Evolutionary conservation across 2,329 filamentous ascomycete species (phyloP).

Genomic region (Aciculosporium take): DNA sequence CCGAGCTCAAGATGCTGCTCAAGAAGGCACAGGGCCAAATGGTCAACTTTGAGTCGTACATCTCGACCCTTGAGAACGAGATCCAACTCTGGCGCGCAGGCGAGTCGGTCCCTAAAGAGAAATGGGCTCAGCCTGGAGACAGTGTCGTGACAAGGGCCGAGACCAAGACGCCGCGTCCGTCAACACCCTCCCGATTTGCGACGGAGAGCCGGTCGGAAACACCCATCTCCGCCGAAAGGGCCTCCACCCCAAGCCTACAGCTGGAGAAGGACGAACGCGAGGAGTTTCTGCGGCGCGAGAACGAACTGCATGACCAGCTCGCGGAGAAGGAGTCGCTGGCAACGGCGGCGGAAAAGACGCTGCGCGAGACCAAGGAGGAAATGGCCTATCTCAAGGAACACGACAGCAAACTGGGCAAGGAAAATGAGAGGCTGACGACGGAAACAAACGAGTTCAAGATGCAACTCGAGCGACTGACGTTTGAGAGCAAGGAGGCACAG

Average conservation of each 20-base stretch:
- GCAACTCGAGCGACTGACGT: slow-evolving; percentile 89
- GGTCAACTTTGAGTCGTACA: slow-evolving; percentile 77
- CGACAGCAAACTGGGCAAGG: slow-evolving; percentile 66
- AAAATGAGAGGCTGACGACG: slow-evolving; percentile 73
- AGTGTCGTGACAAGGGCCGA: slow-evolving; percentile 25
- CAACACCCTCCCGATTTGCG: slow-evolving; percentile 35
- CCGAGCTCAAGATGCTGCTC: slow-evolving; percentile 84
- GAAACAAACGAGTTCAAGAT: slow-evolving; percentile 91
- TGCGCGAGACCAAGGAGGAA: slow-evolving; percentile 78
- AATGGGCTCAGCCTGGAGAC: slow-evolving; percentile 61
- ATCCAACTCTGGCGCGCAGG: slow-evolving; percentile 77
- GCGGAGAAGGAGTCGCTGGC: slow-evolving; percentile 82
- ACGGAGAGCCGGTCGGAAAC: slow-evolving; percentile 49
- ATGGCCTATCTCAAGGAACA: slow-evolving; percentile 74
- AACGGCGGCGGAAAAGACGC: slow-evolving; percentile 61
- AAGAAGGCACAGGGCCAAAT: slow-evolving; percentile 86
- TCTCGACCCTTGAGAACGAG: slow-evolving; percentile 70
- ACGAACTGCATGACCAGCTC: slow-evolving; percentile 92
- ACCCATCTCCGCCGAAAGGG: slow-evolving; percentile 58
- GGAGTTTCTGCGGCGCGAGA: slow-evolving; percentile 87
- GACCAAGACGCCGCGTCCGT: slow-evolving; percentile 32
- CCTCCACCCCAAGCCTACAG: slow-evolving; percentile 73
- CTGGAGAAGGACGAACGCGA: slow-evolving; percentile 95
- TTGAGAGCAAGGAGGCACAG: slow-evolving; percentile 89
- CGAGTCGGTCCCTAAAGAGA: slow-evolving; percentile 76